Evolutionary conservation across 2,329 filamentous ascomycete genomes (phyloP), one percentile per base, ranked within the genome.

Genomic region (Colletotrichum magnum): DNA sequence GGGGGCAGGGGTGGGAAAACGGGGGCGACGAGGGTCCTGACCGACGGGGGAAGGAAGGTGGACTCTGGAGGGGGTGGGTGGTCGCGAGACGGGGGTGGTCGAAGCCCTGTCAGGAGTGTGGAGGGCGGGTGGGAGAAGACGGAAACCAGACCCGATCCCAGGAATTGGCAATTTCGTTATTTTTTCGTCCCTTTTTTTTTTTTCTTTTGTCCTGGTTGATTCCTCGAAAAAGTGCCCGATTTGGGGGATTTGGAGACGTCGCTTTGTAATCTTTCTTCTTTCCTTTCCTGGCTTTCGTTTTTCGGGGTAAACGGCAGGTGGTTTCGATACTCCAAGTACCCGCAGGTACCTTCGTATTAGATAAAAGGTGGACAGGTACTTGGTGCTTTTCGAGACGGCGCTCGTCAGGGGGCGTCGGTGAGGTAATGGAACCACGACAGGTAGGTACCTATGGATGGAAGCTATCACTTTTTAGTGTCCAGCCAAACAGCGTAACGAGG

Each of bases 81-180:
- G 45, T 58, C 53, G 64, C 41, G 60, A 43, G 28, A 45, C 52
- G 58, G 53, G 47, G 64, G 53, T 24, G 28, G 58, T 68, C n/a
- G 36, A 18, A 43, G 36, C 54, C 54, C 54, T 58, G 56, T 16
- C 39, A 16, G 48, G 41, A 2, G 28, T 51, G 66, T 69, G 56
- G 56, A 69, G 61, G 54, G 62, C 66, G 66, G 66, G 62, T 69
- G 66, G 66, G 66, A 69, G 18, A 69, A 69, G 61, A 66, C 66
- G 66, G 66, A 69, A 69, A 54, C 66, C 66, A 66, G 56, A 69
- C 62, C 66, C 62, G 66, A 69, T 69, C 47, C 54, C 12, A 69
- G 66, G 66, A 66, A 66, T 69, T 69, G 62, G 66, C 56, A 69
- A 69, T 69, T 60, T 69, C 66, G 36, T 69, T 69, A 60, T 56